Evolutionary conservation across 1,284 basidiomycete species (phyloP), one percentile per base, ranked within the genome.

Genomic region (Flammula alnicola): DNA sequence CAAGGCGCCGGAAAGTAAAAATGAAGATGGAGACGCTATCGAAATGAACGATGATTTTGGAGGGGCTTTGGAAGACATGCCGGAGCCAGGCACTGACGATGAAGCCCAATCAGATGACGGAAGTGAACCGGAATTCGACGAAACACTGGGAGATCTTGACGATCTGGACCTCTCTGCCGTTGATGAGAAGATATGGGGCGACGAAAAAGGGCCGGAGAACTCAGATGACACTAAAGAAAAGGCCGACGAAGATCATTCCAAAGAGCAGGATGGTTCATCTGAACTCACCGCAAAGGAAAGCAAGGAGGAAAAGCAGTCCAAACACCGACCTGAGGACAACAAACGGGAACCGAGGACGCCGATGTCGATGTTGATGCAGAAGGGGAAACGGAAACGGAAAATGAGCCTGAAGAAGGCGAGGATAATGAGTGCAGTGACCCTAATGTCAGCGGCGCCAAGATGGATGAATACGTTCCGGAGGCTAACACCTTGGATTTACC

Each of bases 131-230:
- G 83, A 87, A 32, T 79, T 82, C 14, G 93, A 98, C 36, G 95
- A 98, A 58, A 86, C 88, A 50, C 70, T 96, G 20, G 94, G 86
- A 22, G 82, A 95, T 52, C 76, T 98, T 33, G 94, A 97, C 69
- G 83, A 86, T 1, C 76, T 84, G n/a, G 95, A 98, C 69, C 91
- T 93, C 6, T 80, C 84, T 20, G 87, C 88, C 0, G 84, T 98
- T 8, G 96, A 99, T 64, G 96, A 99, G 72, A 98, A 98, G 73
- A 78, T 99, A 59, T 98, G 97, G 96, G 93, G 89, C 27, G 91
- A 95, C 56, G 88, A 95, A 40, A 68, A 78, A 42, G 80, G 83
- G 11, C 70, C 74, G 12, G 73, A 79, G 22, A 72, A 81, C 44
- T 66, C 76, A 30, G 67, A 76, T 25, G 73, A 72, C 42, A 55